These are phyloP conservation scores for Dioscorea cayenensis DNA, from an alignment of 116 monocot genomes.

Conservation along the genomic window DNA sequence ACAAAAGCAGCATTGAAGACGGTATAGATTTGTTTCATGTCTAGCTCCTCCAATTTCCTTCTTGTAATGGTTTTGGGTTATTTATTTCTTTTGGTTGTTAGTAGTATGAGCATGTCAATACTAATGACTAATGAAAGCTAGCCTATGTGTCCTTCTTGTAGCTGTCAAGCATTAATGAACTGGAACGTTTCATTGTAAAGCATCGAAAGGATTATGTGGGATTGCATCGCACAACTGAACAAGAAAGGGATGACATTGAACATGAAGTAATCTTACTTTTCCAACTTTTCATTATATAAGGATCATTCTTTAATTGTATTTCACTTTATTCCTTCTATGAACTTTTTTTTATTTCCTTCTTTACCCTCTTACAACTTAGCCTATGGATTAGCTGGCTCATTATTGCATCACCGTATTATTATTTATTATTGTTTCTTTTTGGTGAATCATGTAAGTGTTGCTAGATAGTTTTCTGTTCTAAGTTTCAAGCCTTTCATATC, in stretches of 20 bases:
- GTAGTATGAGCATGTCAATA: background rate
- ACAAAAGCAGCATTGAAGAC: conserved; percentile 76
- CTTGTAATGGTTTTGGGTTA: no score
- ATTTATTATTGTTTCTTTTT: no score
- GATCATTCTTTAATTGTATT: background rate
- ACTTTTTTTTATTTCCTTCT: no score
- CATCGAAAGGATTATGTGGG: conserved; percentile 93
- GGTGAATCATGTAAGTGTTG: no score
- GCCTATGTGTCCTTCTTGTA: conserved; percentile 16
- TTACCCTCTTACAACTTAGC: no score
- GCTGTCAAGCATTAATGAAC: conserved; percentile 79
- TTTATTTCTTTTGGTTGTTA: background rate
- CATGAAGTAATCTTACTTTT: conserved; percentile 62
- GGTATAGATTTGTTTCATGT: conserved; percentile 19
- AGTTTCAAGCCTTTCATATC: no score
- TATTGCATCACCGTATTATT: no score
- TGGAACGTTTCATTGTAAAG: conserved; percentile 77
- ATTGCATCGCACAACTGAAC: conserved; percentile 80
- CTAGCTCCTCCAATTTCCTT: background rate
- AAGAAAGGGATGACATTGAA: conserved; percentile 89
- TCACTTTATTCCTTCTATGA: no score
- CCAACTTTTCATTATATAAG: background rate
- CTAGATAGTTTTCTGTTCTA: no score
- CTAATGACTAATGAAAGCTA: background rate
- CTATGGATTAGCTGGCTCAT: no score